These are phyloP conservation scores for Venturia nashicola DNA, from an alignment of 2,329 filamentous ascomycete species.

Conservation along the genomic window DNA sequence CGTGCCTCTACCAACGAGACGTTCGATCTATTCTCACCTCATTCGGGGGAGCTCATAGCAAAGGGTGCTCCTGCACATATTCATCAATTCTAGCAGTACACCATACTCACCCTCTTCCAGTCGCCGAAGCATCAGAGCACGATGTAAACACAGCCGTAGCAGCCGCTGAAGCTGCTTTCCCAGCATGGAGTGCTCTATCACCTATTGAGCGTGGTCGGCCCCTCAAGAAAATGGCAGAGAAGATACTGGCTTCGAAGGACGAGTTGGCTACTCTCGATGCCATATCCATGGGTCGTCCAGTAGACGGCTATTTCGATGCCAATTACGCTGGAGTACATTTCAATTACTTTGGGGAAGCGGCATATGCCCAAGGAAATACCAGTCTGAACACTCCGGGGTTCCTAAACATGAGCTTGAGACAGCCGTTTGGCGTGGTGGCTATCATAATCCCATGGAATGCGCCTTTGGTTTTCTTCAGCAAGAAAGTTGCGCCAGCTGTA, in stretches of 20 bases:
- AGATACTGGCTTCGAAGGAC: constrained; percentile 12
- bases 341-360: constrained; percentile 9
- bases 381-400: constrained; percentile 12
- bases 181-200: constrained; percentile 4
- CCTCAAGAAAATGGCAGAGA: constrained; percentile 6
- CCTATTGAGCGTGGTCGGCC: not conserved
- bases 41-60: constrained; percentile 1
- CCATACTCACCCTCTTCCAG: not conserved
- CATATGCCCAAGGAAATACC: constrained; percentile 1
- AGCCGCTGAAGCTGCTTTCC: constrained; percentile 8
- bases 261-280: constrained; percentile 7
- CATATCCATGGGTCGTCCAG: constrained; percentile 4
- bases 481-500: constrained; percentile 16
- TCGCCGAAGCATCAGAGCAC: constrained; percentile 5
- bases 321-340: constrained; percentile 7
- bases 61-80: not conserved
- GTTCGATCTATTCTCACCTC: constrained; percentile 4
- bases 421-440: constrained; percentile 27
- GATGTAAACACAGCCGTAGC: constrained; percentile 7
- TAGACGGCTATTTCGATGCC: constrained; percentile 7
- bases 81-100: not conserved
- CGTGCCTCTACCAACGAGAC: constrained; percentile 4
- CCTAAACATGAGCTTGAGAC: constrained; percentile 13
- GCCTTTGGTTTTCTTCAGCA: constrained; percentile 20
- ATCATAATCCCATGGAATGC: constrained; percentile 12